These are phyloP conservation scores for Boletus rubroflammeus DNA, from an alignment of 768 basidiomycete species.

Conservation along the genomic window DNA sequence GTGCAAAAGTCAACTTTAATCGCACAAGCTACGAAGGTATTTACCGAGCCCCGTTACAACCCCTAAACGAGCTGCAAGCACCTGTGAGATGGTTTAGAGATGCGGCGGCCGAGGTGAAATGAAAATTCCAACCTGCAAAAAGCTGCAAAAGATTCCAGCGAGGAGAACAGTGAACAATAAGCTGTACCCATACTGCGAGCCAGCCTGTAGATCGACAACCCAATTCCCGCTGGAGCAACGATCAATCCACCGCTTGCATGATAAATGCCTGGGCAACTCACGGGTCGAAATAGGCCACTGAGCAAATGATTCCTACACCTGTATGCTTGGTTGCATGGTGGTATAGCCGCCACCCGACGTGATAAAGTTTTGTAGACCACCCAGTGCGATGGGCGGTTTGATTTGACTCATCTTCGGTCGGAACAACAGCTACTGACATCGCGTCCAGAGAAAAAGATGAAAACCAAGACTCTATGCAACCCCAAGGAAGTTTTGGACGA, in stretches of 20 bases:
- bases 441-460: not conserved
- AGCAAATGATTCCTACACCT: conserved; percentile 82
- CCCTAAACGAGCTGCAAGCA: conserved; percentile 77
- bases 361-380: conserved; percentile 22
- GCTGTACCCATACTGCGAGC: conserved; percentile 79
- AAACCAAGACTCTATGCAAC: not conserved
- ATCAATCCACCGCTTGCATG: not conserved
- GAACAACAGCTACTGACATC: conserved; percentile 13
- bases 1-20: conserved; percentile 17
- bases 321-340: conserved; percentile 62
- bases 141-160: conserved; percentile 77
- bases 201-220: conserved; percentile 88
- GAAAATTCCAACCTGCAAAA: conserved; percentile 56
- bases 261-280: conserved; percentile 36
- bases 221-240: conserved; percentile 64
- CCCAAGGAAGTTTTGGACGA: not conserved
- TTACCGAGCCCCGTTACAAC: conserved; percentile 77
- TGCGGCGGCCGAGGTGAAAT: not conserved
- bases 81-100: conserved; percentile 37
- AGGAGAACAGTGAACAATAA: conserved; percentile 84
- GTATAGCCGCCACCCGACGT: conserved; percentile 31
- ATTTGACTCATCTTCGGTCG: conserved; percentile 1
- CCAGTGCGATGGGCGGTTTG: not conserved
- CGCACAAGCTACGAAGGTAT: conserved; percentile 9
- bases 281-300: conserved; percentile 89